phyloP scores from a whole-genome alignment of 768 basidiomycete species.

The Termitomyces sp. region DNA sequence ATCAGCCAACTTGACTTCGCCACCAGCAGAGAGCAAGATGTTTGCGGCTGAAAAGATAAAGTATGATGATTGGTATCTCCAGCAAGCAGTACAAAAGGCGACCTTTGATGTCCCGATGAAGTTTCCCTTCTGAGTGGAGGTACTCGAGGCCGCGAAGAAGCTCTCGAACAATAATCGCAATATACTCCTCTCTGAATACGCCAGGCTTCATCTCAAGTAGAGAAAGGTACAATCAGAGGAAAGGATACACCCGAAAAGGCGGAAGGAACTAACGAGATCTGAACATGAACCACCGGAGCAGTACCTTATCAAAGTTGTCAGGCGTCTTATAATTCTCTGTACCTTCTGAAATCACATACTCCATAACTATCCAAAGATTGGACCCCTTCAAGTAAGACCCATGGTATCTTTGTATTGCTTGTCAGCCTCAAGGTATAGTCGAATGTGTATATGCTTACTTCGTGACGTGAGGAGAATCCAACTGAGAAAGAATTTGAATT shows the following conservation, averaged over 20 bases:
- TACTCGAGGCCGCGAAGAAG: slow-evolving; percentile 91
- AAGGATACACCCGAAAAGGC: slow-evolving; percentile 7
- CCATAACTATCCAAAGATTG: slow-evolving; percentile 98
- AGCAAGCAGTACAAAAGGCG: slow-evolving; percentile 6
- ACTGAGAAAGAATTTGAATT: slow-evolving; percentile 94
- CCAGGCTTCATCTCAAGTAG: slow-evolving; percentile 92
- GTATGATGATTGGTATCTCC: background rate
- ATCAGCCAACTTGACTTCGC: slow-evolving; percentile 96
- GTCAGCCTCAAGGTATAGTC: slow-evolving; percentile 7
- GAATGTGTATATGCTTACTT: slow-evolving; percentile 50
- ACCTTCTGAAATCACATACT: slow-evolving; percentile 42
- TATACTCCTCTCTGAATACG: slow-evolving; percentile 96
- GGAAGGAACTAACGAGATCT: slow-evolving; percentile 63
- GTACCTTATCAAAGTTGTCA: slow-evolving; percentile 47
- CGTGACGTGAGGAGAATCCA: slow-evolving; percentile 95
- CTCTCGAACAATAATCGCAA: slow-evolving; percentile 94
- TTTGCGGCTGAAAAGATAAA: slow-evolving; percentile 67
- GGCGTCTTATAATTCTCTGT: background rate
- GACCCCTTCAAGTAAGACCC: slow-evolving; percentile 95
- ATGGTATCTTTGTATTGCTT: slow-evolving; percentile 60
- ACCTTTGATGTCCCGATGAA: slow-evolving; percentile 99
- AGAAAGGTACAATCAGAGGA: slow-evolving; percentile 10
- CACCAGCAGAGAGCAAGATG: slow-evolving; percentile 85
- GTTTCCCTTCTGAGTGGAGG: slow-evolving; percentile 91
- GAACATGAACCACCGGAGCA: slow-evolving; percentile 98